Conservation (phyloP, 768 basidiomycete genomes). For the Gymnopilus dilepis region DNA sequence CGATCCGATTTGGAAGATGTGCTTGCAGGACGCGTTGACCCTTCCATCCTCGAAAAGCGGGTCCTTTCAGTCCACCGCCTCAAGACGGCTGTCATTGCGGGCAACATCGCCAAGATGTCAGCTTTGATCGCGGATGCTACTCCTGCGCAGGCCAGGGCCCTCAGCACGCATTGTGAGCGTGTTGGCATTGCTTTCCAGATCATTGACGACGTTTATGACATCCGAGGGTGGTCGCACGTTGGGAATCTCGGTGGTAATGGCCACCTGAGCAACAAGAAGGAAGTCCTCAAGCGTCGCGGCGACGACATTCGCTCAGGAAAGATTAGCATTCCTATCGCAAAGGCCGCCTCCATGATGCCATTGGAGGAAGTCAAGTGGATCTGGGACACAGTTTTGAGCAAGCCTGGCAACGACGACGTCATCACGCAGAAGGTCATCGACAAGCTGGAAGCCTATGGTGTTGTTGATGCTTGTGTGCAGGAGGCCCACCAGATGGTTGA, state of each 20-base stretch:
- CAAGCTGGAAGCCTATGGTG: not conserved
- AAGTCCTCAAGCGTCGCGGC: not conserved
- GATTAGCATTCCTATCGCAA: constrained; percentile 5
- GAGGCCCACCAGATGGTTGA: constrained; percentile 1
- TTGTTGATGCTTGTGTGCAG: not conserved
- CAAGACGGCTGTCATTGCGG: constrained; percentile 5
- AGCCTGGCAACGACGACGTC: constrained; percentile 5
- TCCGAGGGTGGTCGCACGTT: constrained; percentile 5
- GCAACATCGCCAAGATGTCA: constrained; percentile 1
- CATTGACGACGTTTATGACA: constrained; percentile 7
- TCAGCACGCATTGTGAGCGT: not conserved
- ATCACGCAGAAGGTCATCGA: constrained; percentile 3
- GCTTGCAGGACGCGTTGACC: not conserved
- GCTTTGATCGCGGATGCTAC: not conserved
- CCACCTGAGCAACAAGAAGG: not conserved
- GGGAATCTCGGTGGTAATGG: not conserved
- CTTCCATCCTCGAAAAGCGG: constrained; percentile 4
- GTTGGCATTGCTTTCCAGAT: constrained; percentile 3
- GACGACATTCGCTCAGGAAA: constrained; percentile 7
- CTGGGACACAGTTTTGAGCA: constrained; percentile 3
- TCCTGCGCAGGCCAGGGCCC: not conserved
- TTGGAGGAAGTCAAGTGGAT: not conserved
- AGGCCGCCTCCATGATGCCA: constrained; percentile 6
- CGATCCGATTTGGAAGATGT: not conserved
- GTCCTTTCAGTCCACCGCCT: not conserved